Percentiles rank a stretch among this genome's conserved stretches.
Conservation (phyloP, 176 grass and related monocot species). For the Zizania latifolia region DNA sequence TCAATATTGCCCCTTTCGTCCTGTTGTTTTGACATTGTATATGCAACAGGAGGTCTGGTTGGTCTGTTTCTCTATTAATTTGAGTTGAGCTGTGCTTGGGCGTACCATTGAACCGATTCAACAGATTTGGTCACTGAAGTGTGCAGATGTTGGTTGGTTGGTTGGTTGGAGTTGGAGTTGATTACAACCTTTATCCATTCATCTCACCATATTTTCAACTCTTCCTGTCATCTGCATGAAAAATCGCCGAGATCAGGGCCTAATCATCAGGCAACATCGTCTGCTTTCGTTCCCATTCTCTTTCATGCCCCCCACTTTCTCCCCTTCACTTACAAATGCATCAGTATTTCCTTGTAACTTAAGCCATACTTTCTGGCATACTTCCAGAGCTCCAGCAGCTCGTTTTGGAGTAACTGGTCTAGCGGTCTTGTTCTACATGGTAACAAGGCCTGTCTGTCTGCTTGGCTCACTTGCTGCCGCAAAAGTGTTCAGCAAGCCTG, state of each 20-base stretch:
- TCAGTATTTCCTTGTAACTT: conserved; percentile 25
- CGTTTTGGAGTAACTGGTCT: neutral
- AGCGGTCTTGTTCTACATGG: too few relatives aligned
- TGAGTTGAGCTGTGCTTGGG: conserved; percentile 5
- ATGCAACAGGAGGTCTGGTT: conserved; percentile 11
- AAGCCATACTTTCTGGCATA: conserved; percentile 16
- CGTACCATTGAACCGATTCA: neutral
- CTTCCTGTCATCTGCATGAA: conserved; percentile 4
- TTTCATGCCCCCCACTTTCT: conserved; percentile 13
- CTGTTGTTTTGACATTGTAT: neutral
- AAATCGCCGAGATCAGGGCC: conserved; percentile 6
- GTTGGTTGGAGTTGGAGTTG: conserved; percentile 26
- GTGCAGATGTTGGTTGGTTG: neutral
- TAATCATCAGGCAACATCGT: too few relatives aligned
- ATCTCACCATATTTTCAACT: conserved; percentile 3
- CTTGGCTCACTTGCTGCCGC: too few relatives aligned
- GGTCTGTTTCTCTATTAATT: conserved; percentile 9
- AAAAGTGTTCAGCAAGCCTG: neutral
- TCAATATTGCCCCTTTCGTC: neutral
- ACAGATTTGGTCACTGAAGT: neutral
- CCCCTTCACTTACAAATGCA: neutral
- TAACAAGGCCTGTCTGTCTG: too few relatives aligned
- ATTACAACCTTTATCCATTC: conserved; percentile 13
- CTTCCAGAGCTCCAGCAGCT: conserved; percentile 8
- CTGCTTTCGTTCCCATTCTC: conserved; percentile 21